Base-by-base conservation (phyloP, 83 land plant species). In the Isoetes engelmannii region DNA sequence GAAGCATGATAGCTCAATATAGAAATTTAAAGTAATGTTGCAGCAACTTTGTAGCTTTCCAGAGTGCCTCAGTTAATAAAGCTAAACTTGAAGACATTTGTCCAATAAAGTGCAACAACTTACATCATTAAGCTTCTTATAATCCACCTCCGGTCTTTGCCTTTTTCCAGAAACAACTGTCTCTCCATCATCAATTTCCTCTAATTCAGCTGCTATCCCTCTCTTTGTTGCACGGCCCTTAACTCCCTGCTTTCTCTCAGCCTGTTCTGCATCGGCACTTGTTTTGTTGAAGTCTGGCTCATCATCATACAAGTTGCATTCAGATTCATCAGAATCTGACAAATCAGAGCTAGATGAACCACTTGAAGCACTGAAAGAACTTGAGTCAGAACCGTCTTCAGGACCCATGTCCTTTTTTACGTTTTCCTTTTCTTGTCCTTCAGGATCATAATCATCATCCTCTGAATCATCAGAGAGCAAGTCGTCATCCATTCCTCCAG, bases 391-490 rank as follows among this genome's bases (percentile, higher is more conserved):
- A 28, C 43, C 76, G 6, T 69, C 55, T 7, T 57, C 57, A 5
- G 21, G 84, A 13, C 57, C 59, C 28, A 59, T 47, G 46, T 21
- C 45, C 57, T 49, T 67, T 45, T 67, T 64, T 69, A 69, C 80
- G 67, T 45, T 60, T 42, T 59, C 69, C 6, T 77, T 61, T 54
- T 86, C 86, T 59, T 57, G 67, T 67, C 50, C 63, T 6, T 82
- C 89, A 48, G 99, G 99, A 63, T 88, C 78, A 74, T 88, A 95
- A 67, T 95, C 99, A 77, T 80, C 90, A 72, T 95, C 99, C 74
- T 84, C 91, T 51, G 99, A 95, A 69, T 95, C 99, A 60, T 89
- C 92, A 28, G 90, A 88, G 37, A 93, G 97, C 86, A 85, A 85
- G 9, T 86, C 90, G 55, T 82, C 82, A 6, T 69, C 87, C 19